Base-by-base conservation (phyloP, 1,139 yeast species). In the Torulaspora pretoriensis region DNA sequence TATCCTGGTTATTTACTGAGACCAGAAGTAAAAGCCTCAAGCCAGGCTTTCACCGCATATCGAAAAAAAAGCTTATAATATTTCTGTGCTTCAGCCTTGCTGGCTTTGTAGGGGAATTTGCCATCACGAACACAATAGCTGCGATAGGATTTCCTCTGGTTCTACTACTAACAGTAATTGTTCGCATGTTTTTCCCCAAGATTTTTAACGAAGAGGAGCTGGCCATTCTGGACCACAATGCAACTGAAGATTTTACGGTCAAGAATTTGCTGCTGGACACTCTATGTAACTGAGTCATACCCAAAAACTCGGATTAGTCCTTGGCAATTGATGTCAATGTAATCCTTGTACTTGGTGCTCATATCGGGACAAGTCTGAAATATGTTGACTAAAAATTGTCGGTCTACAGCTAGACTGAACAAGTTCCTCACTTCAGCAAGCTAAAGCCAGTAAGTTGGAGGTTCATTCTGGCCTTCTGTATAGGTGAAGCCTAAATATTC, bases 111-210 rank as follows among this genome's bases (percentile, higher is more conserved):
- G 84, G 80, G 0, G 97, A 92, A 60, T 83, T 88, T 54, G 95
- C 82, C 0, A 89, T 92, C 30, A 85, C 95, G 0, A 78, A 83
- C 60, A 86, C 96, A 0, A 80, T 75, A 48, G 97, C 92, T 0
- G 97, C 98, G 0, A 89, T 92, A 30, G 97, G 96, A 2, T 92
- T 92, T 59, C 98, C 98, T 0, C 85, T 88, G 1, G 88, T 90
- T 0, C 68, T 92, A 43, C 74, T 92, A 38, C 75, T 88, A 43
- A 87, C 87, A 46, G 78, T 78, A 28, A 71, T 89, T 59, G 77
- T 87, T 0, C 65, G 70, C 30, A 57, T 68, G 31, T 38, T 60
- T 10, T 81, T 92, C 70, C 88, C 87, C 0, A 63, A 64, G 44
- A 60, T 84, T 6, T 83, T 90, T 45, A 81, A 88, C 0, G 54